Percentiles rank a stretch among this genome's conserved stretches.
Evolutionary conservation across 345 rosid species (phyloP).

Genomic region (Excoecaria cochinchinensis): DNA sequence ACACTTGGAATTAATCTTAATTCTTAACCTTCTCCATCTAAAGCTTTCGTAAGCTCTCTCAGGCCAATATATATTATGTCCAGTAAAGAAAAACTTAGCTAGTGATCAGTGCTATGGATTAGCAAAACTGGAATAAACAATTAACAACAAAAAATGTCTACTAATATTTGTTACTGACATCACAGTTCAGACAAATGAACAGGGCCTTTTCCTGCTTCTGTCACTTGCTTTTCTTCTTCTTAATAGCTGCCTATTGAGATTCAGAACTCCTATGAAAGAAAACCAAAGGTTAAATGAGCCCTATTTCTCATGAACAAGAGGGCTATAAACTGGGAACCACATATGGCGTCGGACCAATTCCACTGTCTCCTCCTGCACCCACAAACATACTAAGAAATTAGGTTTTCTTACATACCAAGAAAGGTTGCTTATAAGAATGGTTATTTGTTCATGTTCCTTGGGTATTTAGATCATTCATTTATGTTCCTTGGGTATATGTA

Average conservation of each 20-base stretch:
- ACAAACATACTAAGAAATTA: neutral
- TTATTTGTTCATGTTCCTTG: neutral
- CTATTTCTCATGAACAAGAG: conserved; percentile 91
- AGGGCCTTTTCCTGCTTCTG: neutral
- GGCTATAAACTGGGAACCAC: conserved; percentile 95
- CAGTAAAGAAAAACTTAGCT: neutral
- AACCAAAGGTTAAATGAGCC: neutral
- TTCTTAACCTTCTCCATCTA: too few species aligned
- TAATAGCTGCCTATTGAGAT: neutral
- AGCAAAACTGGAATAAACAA: neutral
- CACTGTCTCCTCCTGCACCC: conserved; percentile 81
- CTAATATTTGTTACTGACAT: neutral
- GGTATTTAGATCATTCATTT: neutral
- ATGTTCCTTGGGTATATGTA: neutral
- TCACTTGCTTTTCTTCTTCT: conserved; percentile 5
- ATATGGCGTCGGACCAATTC: conserved; percentile 56
- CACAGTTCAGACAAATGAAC: neutral
- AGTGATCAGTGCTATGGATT: neutral
- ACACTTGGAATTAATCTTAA: too few species aligned
- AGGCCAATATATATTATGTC: neutral
- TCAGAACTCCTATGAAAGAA: neutral
- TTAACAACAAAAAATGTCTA: neutral
- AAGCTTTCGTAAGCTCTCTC: too few species aligned
- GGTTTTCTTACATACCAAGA: neutral
- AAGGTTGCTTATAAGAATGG: too few species aligned